Evolutionary conservation across 257 asterid genomes (phyloP).

Genomic region (Plantago major): DNA sequence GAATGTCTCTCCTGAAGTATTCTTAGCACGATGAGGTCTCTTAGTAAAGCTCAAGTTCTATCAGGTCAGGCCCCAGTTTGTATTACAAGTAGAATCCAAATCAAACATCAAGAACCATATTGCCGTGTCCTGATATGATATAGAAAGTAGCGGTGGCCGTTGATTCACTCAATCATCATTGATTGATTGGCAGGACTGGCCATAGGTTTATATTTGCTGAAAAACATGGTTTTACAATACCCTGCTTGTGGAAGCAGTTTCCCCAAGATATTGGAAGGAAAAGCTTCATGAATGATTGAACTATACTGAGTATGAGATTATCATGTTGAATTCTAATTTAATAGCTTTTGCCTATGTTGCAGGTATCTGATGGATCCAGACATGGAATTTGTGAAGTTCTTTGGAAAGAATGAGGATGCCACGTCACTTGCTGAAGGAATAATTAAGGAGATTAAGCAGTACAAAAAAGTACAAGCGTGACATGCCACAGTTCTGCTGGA

Average conservation of each 20-base stretch:
- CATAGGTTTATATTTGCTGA: background rate
- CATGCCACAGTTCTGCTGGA: constrained; percentile 4
- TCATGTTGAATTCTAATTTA: background rate
- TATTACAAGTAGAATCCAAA: background rate
- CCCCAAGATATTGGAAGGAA: background rate
- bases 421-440: constrained; percentile 66
- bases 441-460: constrained; percentile 72
- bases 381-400: constrained; percentile 84
- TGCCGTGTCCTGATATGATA: background rate
- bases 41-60: too few relatives aligned
- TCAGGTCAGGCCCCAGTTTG: too few relatives aligned
- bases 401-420: constrained; percentile 68
- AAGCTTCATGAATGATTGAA: background rate
- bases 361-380: constrained; percentile 93
- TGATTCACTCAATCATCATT: too few relatives aligned
- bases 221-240: too few relatives aligned
- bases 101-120: background rate
- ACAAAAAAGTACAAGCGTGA: constrained; percentile 44
- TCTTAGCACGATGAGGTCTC: too few relatives aligned
- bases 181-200: too few relatives aligned
- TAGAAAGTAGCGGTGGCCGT: background rate
- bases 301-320: too few relatives aligned
- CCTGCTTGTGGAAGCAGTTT: background rate
- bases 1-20: background rate
- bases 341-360: constrained; percentile 13